Base-by-base conservation (phyloP, 352 stramenopile genomes). In the Hyaloperonospora arabidopsidis region DNA sequence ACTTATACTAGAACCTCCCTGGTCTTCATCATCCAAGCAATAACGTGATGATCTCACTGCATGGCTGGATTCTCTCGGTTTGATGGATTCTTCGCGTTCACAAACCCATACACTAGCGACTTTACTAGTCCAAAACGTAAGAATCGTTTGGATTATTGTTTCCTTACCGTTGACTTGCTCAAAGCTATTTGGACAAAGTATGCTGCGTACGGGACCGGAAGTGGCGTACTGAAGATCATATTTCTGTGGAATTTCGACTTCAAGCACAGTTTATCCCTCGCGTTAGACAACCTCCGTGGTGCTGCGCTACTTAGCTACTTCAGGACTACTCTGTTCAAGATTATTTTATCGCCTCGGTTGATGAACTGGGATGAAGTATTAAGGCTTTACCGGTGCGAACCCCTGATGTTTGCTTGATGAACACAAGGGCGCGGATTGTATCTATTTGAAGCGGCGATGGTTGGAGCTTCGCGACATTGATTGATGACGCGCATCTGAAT, bases 201-300 rank as follows among this genome's bases (percentile, higher is more conserved):
- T 15, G 39, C 1, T 48, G 59, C 45, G 38, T 62, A 5, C 14
- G 49, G 0, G 59, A 66, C n/a, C 13, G 15, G 2, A 54, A 57
- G 13, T 66, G 59, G 52, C 47, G 53, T 34, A 58, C 40, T 19
- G 59, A 66, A 52, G 52, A 61, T 17, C 52, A 58, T 25, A 43
- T 58, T 44, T 34, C 41, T 2, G 41, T 61, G 17, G 41, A 54
- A 21, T 52, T 66, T 34, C 12, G 35, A 0, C 38, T 44, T 1
- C 17, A 58, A 2, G 59, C 40, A 5, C 55, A 47, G 25, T 29
- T 52, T 36, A 23, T 62, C 28, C 38, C 54, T 0, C 23, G 23
- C 0, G 19, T 5, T 1, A 50, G 43, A 13, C 29, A 38, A 0
- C n/a, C 40, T 0, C 36, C 34, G 0, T 61, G 58, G 52, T 10